A percentile compares a stretch with the other conserved stretches of the same genome.
phyloP scores from a whole-genome alignment of 176 grass and related monocot species.

The Musa troglodytarum region DNA sequence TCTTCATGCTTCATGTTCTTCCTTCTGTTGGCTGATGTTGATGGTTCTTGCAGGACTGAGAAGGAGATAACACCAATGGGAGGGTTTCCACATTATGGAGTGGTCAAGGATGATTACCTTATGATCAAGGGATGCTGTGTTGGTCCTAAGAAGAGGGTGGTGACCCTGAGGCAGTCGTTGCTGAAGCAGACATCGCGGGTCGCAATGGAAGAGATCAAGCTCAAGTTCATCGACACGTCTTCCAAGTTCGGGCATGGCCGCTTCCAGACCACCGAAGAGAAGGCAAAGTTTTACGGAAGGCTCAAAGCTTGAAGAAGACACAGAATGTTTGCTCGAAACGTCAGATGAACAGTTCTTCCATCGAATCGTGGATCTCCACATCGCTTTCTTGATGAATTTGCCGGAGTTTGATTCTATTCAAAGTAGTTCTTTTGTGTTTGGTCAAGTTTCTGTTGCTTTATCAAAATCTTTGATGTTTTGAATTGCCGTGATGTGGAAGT shows the following conservation, averaged over 20 bases:
- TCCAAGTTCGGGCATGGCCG: slow-evolving; percentile 94
- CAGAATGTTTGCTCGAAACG: not conserved
- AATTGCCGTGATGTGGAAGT: too few species aligned
- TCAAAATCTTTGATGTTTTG: too few species aligned
- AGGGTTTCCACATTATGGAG: slow-evolving; percentile 83
- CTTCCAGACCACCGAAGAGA: slow-evolving; percentile 93
- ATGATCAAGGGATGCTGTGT: slow-evolving; percentile 92
- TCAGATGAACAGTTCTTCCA: not conserved
- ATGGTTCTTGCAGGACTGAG: slow-evolving; percentile 49
- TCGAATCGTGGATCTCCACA: not conserved
- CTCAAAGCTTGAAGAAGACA: slow-evolving; percentile 27
- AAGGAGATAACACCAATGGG: slow-evolving; percentile 94
- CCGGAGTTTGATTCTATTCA: too few species aligned
- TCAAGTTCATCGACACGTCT: slow-evolving; percentile 91
- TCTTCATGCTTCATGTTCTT: not conserved
- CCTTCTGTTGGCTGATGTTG: not conserved
- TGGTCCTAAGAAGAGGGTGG: slow-evolving; percentile 81
- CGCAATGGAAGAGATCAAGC: slow-evolving; percentile 83
- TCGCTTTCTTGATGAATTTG: too few species aligned
- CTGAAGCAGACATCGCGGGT: slow-evolving; percentile 72
- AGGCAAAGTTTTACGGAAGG: slow-evolving; percentile 73
- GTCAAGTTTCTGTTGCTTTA: too few species aligned
- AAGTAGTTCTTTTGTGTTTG: too few species aligned
- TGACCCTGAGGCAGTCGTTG: slow-evolving; percentile 77
- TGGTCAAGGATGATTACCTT: slow-evolving; percentile 81